These are phyloP conservation scores for Flaveria linearis DNA, from an alignment of 129 eudicot species.

Conservation along the genomic window DNA sequence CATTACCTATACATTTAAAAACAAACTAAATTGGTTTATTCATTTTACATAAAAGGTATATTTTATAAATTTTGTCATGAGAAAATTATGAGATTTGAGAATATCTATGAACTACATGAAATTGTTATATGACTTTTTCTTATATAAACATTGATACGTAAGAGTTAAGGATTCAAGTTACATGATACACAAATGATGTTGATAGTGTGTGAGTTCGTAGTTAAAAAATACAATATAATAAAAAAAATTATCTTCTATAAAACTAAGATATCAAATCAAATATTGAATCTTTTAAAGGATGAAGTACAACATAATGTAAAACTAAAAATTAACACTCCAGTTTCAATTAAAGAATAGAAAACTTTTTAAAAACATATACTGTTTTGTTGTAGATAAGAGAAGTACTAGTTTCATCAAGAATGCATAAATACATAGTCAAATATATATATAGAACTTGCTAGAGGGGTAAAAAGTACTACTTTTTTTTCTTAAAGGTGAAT, in stretches of 20 bases:
- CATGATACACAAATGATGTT: no score
- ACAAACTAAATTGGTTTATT: no score
- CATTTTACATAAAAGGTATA: no score
- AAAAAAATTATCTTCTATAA: no score
- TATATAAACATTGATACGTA: no score
- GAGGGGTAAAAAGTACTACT: not conserved
- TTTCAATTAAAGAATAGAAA: not conserved
- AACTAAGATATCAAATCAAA: not conserved
- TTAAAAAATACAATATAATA: no score
- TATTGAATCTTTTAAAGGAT: not conserved
- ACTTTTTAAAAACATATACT: not conserved
- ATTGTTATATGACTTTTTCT: not conserved
- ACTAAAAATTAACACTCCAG: not conserved
- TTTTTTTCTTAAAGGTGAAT: constrained; percentile 17
- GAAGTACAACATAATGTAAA: not conserved
- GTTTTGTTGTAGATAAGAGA: not conserved
- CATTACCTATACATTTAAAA: no score
- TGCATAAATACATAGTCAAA: not conserved
- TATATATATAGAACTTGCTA: not conserved
- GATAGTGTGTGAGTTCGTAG: no score
- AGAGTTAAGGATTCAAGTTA: no score
- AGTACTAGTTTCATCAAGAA: not conserved
- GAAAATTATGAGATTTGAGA: not conserved
- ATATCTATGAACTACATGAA: not conserved
- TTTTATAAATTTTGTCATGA: not conserved